Evolutionary conservation across 2,329 filamentous ascomycete genomes (phyloP), one percentile per base, ranked within the genome.

Genomic region (Eutypella sp.): DNA sequence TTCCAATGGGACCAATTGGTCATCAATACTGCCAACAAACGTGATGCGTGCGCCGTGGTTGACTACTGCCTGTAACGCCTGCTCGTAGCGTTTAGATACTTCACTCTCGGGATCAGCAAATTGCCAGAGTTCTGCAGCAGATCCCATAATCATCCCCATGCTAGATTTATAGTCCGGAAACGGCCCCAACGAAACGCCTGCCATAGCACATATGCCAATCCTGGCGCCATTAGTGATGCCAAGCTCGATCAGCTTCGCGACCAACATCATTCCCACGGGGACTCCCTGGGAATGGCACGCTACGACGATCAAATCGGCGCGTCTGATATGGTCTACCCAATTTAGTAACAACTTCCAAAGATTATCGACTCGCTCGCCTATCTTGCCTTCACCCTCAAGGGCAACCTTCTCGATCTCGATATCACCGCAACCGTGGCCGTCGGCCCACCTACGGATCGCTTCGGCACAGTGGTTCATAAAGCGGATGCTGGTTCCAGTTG

Each of bases 221-320:
- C 83, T 84, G 5, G 86, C 79, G 34, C 79, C 78, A 13, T 82
- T 84, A 24, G 97, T 78, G 54, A 93, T 88, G 2, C 91, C 91
- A 48, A 96, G 83, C 44, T 93, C 86, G 44, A 99, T 91, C 36
- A 99, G 74, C 65, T 96, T 96, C 5, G 91, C 89, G 5, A 97
- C 76, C 3, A 99, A 75, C 83, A 96, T 96, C 48, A 96, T 79
- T 5, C 87, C 85, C 1, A 99, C 93, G 0, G 93, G 93, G 0
- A 97, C 93, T 19, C 93, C 93, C 65, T 99, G 93, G 3, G 89
- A 95, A 65, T 99, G 93, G 49, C 90, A 96, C 3, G 89, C 89
- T n/a, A 99, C 72, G 33, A 99, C 67, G 36, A 99, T 84, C 50
- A 97, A 84, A 66, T 99, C 93, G 0, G 93, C 91, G 44, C 79